These are phyloP conservation scores for Grigorovia yakushimaensis DNA, from an alignment of 805 yeast genomes.

Conservation along the genomic window DNA sequence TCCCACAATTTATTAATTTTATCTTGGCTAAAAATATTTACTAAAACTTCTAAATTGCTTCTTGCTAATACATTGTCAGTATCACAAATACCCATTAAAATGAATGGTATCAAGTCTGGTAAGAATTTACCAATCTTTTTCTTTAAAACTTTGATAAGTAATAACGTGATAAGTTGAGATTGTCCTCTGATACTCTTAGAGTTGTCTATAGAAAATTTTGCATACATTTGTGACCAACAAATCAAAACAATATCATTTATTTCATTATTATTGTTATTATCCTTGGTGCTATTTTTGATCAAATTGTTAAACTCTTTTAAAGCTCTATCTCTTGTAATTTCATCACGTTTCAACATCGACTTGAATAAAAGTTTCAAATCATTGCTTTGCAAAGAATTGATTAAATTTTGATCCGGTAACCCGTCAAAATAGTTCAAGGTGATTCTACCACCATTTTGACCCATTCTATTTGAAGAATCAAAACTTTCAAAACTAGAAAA, in stretches of 20 bases:
- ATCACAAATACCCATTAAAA: constrained; percentile 68
- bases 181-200: constrained; percentile 53
- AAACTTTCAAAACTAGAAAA: too few relatives aligned
- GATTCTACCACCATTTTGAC: constrained; percentile 40
- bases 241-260: constrained; percentile 45
- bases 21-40: constrained; percentile 45
- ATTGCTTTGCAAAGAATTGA: constrained; percentile 35
- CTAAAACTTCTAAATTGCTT: constrained; percentile 39
- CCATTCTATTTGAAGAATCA: constrained; percentile 21
- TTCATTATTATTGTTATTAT: constrained; percentile 9
- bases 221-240: constrained; percentile 73
- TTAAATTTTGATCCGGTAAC: constrained; percentile 54
- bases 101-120: constrained; percentile 60
- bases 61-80: constrained; percentile 51
- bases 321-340: constrained; percentile 79
- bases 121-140: constrained; percentile 56
- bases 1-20: constrained; percentile 52
- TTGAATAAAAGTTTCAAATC: constrained; percentile 56
- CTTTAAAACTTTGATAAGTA: constrained; percentile 39
- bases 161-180: constrained; percentile 58
- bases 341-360: constrained; percentile 65
- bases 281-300: constrained; percentile 19
- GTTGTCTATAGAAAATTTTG: constrained; percentile 66
- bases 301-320: constrained; percentile 41
- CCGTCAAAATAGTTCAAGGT: constrained; percentile 72